Evolutionary conservation across 2,329 filamentous ascomycete species (phyloP).

Genomic region (Achaetomium macrosporum): DNA sequence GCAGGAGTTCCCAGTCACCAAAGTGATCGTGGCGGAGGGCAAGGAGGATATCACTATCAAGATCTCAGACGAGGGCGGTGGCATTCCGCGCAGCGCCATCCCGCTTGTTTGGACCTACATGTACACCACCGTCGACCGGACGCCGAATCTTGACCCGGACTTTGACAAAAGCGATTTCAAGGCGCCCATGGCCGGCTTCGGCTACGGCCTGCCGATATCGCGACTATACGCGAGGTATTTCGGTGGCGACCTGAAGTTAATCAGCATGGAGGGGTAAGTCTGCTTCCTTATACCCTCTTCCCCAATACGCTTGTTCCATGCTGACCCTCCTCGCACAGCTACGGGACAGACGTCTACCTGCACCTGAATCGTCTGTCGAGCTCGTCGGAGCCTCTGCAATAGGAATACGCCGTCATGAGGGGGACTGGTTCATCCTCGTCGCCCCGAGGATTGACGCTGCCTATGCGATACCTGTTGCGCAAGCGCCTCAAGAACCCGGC

Average conservation of each 20-base stretch:
- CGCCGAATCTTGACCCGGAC: constrained; percentile 89
- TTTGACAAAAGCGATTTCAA: constrained; percentile 99
- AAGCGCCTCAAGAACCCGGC: constrained; percentile 57
- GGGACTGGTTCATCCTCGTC: constrained; percentile 37
- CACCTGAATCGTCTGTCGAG: constrained; percentile 94
- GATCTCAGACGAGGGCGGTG: constrained; percentile 92
- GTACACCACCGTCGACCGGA: constrained; percentile 98
- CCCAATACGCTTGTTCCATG: not conserved
- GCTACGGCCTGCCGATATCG: constrained; percentile 94
- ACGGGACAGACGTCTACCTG: constrained; percentile 97
- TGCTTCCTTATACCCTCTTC: not conserved
- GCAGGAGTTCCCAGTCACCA: constrained; percentile 92
- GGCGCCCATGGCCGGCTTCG: constrained; percentile 97
- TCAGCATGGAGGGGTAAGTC: constrained; percentile 96
- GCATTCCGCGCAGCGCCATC: constrained; percentile 87
- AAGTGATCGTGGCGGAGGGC: constrained; percentile 95
- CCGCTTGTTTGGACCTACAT: constrained; percentile 99
- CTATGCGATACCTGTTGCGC: constrained; percentile 52
- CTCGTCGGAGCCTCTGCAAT: constrained; percentile 94
- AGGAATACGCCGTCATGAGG: constrained; percentile 86
- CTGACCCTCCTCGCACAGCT: constrained; percentile 48
- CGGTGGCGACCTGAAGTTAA: constrained; percentile 92
- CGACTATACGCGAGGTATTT: constrained; percentile 94
- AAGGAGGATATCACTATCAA: constrained; percentile 99
- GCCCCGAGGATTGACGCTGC: constrained; percentile 59